Evolutionary conservation across 306 rosid genomes (phyloP), one percentile per base, ranked within the genome.

Genomic region (Hylodesmum podocarpum): DNA sequence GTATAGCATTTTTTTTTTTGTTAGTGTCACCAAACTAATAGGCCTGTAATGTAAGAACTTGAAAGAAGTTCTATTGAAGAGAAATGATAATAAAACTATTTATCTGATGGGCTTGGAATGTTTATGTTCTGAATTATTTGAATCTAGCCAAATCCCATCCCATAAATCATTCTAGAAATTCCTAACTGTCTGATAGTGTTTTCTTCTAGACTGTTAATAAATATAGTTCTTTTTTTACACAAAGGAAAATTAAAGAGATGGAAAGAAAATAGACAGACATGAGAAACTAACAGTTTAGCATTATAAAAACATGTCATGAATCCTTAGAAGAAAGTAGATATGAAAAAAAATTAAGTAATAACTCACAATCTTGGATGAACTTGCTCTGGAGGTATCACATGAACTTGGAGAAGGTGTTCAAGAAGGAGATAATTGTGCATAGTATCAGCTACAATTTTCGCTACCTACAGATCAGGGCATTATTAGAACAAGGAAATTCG

Each of bases 401-500:
- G 75, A 59, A 87, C 96, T 72, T 92, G 96, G 85, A 95, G 77
- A 73, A 95, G 83, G 80, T 89, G 97, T 73, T 92, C 97, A 6
- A 81, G 86, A 61, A 92, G 84, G 76, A 95, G 82, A 80, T 95
- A 91, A 66, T 95, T 95, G 82, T 95, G 91, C 99, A 95, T 94
- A 31, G 93, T 86, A 40, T 92, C 95, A 33, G 97, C 96, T 22
- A 90, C 96, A 81, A 95, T 70, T 87, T 88, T 90, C 15, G 97
- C 96, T 47, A 92, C 98, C 98, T 95, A 87, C 78, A 76, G 19
- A 59, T 27, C 76, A 73, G 37, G 47, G 54, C 53, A 33, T 16
- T 28, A 21, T 82, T 49, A 78, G 18, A 55, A 64, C 40, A 71
- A 9, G 72, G 25, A 31, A 77, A 80, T 36, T 16, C 8, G 5